phyloP scores from a whole-genome alignment of 768 basidiomycete species.

The Termitomyces sp. region DNA sequence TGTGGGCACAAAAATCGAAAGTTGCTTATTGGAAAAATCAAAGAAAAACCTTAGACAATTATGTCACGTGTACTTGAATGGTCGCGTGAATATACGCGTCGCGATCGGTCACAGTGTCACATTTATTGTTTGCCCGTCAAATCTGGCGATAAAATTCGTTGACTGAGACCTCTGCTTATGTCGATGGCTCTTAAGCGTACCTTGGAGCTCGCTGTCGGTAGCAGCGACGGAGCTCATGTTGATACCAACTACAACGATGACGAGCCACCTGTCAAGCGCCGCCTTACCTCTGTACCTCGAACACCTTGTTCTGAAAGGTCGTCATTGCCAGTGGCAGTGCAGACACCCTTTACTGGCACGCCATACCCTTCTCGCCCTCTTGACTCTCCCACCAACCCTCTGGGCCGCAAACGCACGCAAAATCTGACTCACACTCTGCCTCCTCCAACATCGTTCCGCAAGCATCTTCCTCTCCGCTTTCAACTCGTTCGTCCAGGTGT shows the following conservation, averaged over 20 bases:
- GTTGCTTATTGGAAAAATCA: too few species aligned
- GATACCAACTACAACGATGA: conserved; percentile 1
- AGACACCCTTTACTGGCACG: conserved; percentile 24
- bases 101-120: conserved; percentile 17
- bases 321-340: conserved; percentile 14
- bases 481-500: conserved; percentile 41
- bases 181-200: conserved; percentile 13
- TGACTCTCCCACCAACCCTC: conserved; percentile 70
- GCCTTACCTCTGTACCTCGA: conserved; percentile 13
- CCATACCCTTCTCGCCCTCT: conserved; percentile 44
- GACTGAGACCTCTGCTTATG: not conserved
- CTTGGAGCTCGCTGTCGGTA: conserved; percentile 9
- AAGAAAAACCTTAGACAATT: too few species aligned
- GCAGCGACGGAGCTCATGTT: not conserved
- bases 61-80: not conserved
- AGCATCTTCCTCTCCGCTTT: conserved; percentile 60
- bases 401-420: conserved; percentile 48
- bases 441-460: conserved; percentile 42
- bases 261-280: conserved; percentile 15
- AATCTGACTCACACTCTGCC: conserved; percentile 34
- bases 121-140: conserved; percentile 5
- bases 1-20: too few species aligned
- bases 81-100: not conserved
- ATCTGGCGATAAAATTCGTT: not conserved
- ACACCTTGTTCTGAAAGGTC: conserved; percentile 20